A percentile compares a stretch with the other conserved stretches of the same genome.
Conservation (phyloP, 2,329 filamentous ascomycete species). For the Cercospora brassicicola region DNA sequence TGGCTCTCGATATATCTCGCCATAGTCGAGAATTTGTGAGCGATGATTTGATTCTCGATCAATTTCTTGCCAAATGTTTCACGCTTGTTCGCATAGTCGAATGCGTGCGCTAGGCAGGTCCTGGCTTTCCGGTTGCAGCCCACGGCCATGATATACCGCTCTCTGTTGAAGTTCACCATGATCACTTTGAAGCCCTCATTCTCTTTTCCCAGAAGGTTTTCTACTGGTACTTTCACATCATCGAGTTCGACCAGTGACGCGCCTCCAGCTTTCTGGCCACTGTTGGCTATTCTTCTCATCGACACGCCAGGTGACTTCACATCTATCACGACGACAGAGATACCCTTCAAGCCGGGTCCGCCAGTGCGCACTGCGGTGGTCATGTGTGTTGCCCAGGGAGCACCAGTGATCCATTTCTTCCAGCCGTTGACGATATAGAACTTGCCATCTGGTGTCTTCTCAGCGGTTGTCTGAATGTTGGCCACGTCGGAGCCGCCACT, state of each 20-base stretch:
- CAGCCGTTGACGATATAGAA: conserved; percentile 64
- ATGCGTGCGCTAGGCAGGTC: conserved; percentile 33
- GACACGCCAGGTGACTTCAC: conserved; percentile 53
- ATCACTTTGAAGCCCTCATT: conserved; percentile 59
- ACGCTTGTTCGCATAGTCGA: conserved; percentile 37
- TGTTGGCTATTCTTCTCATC: conserved; percentile 60
- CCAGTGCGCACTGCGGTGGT: conserved; percentile 63
- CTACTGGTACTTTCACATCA: conserved; percentile 55
- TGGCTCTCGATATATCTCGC: conserved; percentile 37
- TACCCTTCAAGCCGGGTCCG: conserved; percentile 49
- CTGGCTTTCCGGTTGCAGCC: conserved; percentile 58
- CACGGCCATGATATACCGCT: conserved; percentile 60
- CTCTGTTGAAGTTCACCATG: conserved; percentile 61
- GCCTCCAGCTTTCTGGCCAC: conserved; percentile 66
- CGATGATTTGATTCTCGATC: conserved; percentile 40
- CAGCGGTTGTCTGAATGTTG: conserved; percentile 61
- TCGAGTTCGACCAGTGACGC: conserved; percentile 53
- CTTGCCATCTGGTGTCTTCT: conserved; percentile 45
- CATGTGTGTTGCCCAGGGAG: conserved; percentile 39
- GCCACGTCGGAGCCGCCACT: conserved; percentile 63
- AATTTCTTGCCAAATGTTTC: conserved; percentile 40
- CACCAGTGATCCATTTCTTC: conserved; percentile 62
- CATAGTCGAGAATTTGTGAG: conserved; percentile 36
- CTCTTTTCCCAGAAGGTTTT: conserved; percentile 56
- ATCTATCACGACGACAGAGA: conserved; percentile 61